Percentiles rank a stretch among this genome's conserved stretches.
Conservation (phyloP, 495 filamentous ascomycete genomes). For the Neurospora sp. region DNA sequence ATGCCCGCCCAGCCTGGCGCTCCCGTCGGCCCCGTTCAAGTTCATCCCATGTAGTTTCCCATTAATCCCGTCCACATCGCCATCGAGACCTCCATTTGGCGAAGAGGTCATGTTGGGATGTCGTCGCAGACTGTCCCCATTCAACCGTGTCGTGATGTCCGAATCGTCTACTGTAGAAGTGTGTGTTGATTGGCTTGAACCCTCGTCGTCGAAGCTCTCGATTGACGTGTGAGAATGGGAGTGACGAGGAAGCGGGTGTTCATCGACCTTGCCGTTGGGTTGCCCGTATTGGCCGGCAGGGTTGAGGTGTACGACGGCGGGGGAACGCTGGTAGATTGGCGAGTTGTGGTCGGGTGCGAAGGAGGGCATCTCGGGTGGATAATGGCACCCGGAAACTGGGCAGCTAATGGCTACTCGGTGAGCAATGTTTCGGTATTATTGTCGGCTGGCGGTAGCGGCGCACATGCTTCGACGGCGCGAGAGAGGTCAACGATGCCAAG, state of each 20-base stretch:
- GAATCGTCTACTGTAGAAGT: slow-evolving; percentile 18
- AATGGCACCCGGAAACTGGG: slow-evolving; percentile 5
- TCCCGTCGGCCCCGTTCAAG: not conserved
- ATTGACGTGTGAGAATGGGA: slow-evolving; percentile 22
- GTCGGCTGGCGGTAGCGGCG: slow-evolving; percentile 1
- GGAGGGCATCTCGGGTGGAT: slow-evolving; percentile 43
- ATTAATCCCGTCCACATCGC: slow-evolving; percentile 4
- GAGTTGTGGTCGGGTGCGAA: slow-evolving; percentile 43
- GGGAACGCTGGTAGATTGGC: slow-evolving; percentile 33
- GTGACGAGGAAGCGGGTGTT: slow-evolving; percentile 15
- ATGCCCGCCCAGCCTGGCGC: not conserved
- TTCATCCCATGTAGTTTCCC: slow-evolving; percentile 1
- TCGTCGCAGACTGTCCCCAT: slow-evolving; percentile 9
- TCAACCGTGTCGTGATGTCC: slow-evolving; percentile 11
- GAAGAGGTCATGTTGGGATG: slow-evolving; percentile 19
- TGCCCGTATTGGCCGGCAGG: slow-evolving; percentile 21
- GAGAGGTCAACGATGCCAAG: not conserved
- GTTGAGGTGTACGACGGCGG: slow-evolving; percentile 24
- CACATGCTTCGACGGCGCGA: slow-evolving; percentile 14
- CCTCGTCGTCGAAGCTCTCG: slow-evolving; percentile 28
- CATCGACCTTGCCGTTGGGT: slow-evolving; percentile 20
- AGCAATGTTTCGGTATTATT: slow-evolving; percentile 8
- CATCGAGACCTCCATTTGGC: slow-evolving; percentile 12
- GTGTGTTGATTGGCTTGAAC: slow-evolving; percentile 21
- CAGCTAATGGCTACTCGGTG: slow-evolving; percentile 5